Evolutionary conservation across 495 filamentous ascomycete genomes (phyloP), one percentile per base, ranked within the genome.

Genomic region (Echria macrotheca): DNA sequence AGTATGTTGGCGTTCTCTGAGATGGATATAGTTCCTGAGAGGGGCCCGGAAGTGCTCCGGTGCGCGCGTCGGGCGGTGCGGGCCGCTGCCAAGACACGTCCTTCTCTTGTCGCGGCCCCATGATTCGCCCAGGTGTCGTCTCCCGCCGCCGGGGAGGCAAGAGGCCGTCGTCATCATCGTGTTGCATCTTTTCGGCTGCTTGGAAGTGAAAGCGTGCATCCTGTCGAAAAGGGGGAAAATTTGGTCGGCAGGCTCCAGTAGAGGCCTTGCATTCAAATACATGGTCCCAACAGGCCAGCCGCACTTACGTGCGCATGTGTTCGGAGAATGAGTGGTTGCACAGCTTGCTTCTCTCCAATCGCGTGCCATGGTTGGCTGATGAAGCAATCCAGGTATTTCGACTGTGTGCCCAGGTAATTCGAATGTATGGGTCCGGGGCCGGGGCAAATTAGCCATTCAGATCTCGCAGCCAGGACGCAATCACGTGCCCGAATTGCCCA

Each of bases 161-260:
- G 37, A 19, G 37, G 12, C 7, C 37, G 19, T 19, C 37, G 15
- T 40, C 37, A 10, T 5, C 37, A 40, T 40, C 37, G 37, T 5
- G 22, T 40, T 40, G 37, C 37, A 40, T 40, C 37, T 18, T 40
- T 40, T n/a, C 37, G 15, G 37, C 22, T 19, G 37, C 37, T 40
- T 5, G 37, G 37, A 3, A 4, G 18, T 2, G n/a, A 39, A n/a
- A 18, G 18, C 3, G 10, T 18, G 21, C n/a, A 39, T 2, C 28
- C 28, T 6, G 28, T 31, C 28, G 28, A 31, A 31, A 31, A 31
- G 12, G 12, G n/a, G n/a, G n/a, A n/a, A n/a, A n/a, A n/a, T n/a
- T n/a, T 31, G 28, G 28, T 31, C 28, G 28, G 7, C 28, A 12
- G 6, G 12, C 12, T 31, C 28, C 12, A 12, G 12, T 31, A 12